phyloP scores from a whole-genome alignment of 768 basidiomycete species.

The Termitomyces sp. region DNA sequence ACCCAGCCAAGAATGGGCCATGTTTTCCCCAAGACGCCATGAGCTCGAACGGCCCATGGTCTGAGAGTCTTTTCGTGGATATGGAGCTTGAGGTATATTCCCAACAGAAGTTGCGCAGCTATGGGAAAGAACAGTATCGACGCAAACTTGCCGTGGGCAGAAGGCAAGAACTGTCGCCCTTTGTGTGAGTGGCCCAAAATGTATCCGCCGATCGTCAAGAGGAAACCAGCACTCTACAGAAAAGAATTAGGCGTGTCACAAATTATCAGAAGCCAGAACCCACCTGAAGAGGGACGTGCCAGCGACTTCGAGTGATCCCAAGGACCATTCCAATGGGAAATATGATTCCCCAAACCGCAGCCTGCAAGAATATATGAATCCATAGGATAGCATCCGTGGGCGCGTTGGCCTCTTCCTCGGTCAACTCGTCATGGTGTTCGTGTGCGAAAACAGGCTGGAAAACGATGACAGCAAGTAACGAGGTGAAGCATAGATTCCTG shows the following conservation, averaged over 20 bases:
- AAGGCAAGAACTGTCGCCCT: constrained; percentile 73
- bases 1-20: constrained; percentile 88
- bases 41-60: constrained; percentile 66
- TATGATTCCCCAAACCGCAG: constrained; percentile 77
- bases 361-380: constrained; percentile 82
- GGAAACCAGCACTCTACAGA: constrained; percentile 62
- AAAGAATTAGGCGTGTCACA: neutral
- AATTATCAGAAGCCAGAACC: constrained; percentile 12
- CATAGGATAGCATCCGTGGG: constrained; percentile 78
- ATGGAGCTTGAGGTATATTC: constrained; percentile 91
- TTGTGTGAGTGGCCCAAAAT: constrained; percentile 85
- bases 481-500: constrained; percentile 9
- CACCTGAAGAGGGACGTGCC: constrained; percentile 90
- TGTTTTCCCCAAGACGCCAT: constrained; percentile 78
- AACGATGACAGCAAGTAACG: constrained; percentile 9
- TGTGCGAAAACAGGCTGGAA: constrained; percentile 44
- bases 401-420: constrained; percentile 60
- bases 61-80: constrained; percentile 76
- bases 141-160: constrained; percentile 72
- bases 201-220: constrained; percentile 70
- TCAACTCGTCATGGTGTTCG: constrained; percentile 57
- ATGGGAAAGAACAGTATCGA: constrained; percentile 67
- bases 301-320: constrained; percentile 74
- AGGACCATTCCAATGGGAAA: constrained; percentile 86
- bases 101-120: constrained; percentile 62